Conservation (phyloP, 2,329 filamentous ascomycete species). For the Trichoderma sp. region DNA sequence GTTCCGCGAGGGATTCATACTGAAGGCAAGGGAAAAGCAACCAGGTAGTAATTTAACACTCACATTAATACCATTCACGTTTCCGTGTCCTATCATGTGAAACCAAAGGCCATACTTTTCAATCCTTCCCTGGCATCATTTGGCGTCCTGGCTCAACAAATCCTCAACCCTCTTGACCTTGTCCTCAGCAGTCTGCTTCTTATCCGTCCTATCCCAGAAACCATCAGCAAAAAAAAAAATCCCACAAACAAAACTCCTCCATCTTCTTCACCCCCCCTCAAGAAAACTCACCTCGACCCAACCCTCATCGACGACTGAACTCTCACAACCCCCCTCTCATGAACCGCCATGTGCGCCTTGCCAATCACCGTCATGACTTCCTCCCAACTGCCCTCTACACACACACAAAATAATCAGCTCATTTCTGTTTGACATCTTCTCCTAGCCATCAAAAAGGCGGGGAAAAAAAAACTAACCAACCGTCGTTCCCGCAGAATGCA, state of each 20-base stretch:
- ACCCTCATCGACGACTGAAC: slow-evolving; percentile 88
- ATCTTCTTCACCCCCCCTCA: neutral
- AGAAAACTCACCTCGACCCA: slow-evolving; percentile 64
- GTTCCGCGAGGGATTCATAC: neutral
- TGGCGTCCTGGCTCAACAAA: slow-evolving; percentile 37
- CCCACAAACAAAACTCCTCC: neutral
- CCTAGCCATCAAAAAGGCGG: neutral
- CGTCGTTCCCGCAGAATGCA: slow-evolving; percentile 94
- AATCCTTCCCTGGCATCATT: neutral
- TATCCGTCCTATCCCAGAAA: slow-evolving; percentile 63
- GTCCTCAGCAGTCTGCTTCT: slow-evolving; percentile 74
- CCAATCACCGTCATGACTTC: slow-evolving; percentile 80
- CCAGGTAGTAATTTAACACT: neutral
- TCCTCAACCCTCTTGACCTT: slow-evolving; percentile 66
- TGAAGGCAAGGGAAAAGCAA: neutral
- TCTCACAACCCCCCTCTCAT: slow-evolving; percentile 70
- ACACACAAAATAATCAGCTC: neutral
- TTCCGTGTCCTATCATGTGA: neutral
- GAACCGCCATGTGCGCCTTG: slow-evolving; percentile 77
- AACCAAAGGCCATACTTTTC: no score
- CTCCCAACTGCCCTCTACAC: slow-evolving; percentile 85
- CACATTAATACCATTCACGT: neutral
- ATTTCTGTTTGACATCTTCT: neutral
- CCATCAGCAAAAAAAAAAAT: neutral
- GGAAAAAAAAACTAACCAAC: slow-evolving; percentile 57